Conservation (phyloP, 129 eudicot genomes). For the Ambrosia trifida region DNA sequence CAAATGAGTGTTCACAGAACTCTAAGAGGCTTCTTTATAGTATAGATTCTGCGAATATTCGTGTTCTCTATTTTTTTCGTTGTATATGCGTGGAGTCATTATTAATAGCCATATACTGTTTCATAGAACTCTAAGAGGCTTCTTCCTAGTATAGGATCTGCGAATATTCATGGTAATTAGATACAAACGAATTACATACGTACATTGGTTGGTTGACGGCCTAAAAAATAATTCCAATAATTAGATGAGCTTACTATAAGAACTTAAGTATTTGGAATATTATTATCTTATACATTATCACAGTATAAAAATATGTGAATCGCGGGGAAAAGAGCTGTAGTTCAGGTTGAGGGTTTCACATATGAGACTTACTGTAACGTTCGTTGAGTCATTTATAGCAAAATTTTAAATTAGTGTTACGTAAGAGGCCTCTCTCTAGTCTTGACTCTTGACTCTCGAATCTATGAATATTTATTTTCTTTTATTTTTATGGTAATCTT, state of each 20-base stretch:
- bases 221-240: too few relatives aligned
- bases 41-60: background rate
- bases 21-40: background rate
- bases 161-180: too few relatives aligned
- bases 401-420: too few relatives aligned
- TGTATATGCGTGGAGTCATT: background rate
- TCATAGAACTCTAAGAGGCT: background rate
- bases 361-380: too few relatives aligned
- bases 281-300: too few relatives aligned
- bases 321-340: background rate
- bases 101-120: background rate
- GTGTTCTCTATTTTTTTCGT: background rate
- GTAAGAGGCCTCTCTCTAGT: background rate
- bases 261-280: too few relatives aligned
- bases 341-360: too few relatives aligned
- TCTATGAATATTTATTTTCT: background rate
- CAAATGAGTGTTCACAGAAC: background rate
- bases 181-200: too few relatives aligned
- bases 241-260: too few relatives aligned
- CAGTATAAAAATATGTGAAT: too few relatives aligned
- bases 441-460: background rate
- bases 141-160: background rate
- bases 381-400: too few relatives aligned
- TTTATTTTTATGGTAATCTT: background rate
- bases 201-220: too few relatives aligned